These are phyloP conservation scores for Bruguiera parviflora DNA, from an alignment of 345 rosid genomes.

Conservation along the genomic window DNA sequence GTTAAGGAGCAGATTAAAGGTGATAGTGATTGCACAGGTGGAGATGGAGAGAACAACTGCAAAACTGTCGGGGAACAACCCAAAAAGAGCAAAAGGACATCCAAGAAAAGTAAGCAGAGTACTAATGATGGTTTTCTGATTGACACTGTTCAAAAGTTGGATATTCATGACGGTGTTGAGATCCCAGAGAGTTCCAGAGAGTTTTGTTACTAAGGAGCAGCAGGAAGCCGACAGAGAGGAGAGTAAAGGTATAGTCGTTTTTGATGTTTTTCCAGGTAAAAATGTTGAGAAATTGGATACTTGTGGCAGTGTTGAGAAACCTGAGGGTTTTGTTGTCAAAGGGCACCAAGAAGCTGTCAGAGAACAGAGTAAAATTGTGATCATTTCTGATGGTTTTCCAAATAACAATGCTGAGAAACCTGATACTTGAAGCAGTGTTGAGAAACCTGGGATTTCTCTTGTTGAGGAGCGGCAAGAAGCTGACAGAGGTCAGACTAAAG, in stretches of 20 bases:
- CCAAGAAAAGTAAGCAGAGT: background rate
- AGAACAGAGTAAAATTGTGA: too few relatives aligned
- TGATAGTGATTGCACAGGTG: background rate
- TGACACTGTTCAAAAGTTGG: background rate
- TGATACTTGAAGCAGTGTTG: background rate
- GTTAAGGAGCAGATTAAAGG: constrained; percentile 1
- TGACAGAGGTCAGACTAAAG: background rate
- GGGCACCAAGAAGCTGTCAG: background rate
- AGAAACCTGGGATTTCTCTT: background rate
- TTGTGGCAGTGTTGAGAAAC: too few relatives aligned
- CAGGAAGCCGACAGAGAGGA: background rate
- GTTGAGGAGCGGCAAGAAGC: background rate
- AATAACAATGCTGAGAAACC: background rate
- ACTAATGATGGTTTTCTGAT: background rate
- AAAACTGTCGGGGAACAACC: background rate
- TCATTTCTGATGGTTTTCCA: too few relatives aligned
- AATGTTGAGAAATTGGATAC: too few relatives aligned
- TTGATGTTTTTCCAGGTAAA: background rate
- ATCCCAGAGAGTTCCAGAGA: background rate
- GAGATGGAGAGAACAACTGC: constrained; percentile 5
- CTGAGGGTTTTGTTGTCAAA: too few relatives aligned
- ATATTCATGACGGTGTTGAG: background rate
- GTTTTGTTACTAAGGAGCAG: background rate
- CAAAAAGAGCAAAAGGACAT: constrained; percentile 3
- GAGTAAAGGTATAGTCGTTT: background rate